phyloP scores from a whole-genome alignment of 345 rosid species.

The Sonneratia caseolaris region DNA sequence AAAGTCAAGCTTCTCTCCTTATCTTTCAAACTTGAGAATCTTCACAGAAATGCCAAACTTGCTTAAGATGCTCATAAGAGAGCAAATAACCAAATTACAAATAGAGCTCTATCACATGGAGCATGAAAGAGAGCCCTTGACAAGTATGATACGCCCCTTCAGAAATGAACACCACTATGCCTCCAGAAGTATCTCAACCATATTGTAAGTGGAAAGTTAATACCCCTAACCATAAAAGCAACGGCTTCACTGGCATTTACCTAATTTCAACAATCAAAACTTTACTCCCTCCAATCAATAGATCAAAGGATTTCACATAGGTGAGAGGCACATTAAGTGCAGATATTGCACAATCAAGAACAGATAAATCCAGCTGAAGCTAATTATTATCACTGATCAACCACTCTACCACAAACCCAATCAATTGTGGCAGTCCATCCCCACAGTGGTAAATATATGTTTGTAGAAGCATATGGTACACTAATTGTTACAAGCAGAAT shows the following conservation, averaged over 20 bases:
- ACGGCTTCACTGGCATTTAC: not conserved
- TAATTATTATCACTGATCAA: not conserved
- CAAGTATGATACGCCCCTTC: not conserved
- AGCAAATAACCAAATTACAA: not conserved
- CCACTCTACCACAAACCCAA: not conserved
- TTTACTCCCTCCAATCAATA: not conserved
- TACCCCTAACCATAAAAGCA: not conserved
- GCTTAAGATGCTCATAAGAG: not conserved
- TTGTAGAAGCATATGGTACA: not conserved
- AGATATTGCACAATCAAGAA: not conserved
- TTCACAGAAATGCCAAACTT: not conserved
- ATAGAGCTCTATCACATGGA: not conserved
- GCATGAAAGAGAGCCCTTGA: not conserved
- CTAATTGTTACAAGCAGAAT: conserved; percentile 5
- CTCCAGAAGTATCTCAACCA: not conserved
- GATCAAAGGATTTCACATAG: not conserved
- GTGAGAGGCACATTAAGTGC: not conserved
- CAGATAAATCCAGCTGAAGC: not conserved
- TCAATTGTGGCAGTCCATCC: not conserved
- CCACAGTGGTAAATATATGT: not conserved
- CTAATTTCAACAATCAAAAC: not conserved
- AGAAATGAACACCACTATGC: not conserved
- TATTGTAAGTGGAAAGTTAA: not conserved
- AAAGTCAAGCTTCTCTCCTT: not conserved
- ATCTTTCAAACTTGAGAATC: not conserved